Evolutionary conservation across 192 early-diverging fungal genomes (phyloP).

Genomic region (Funneliformis mosseae): DNA sequence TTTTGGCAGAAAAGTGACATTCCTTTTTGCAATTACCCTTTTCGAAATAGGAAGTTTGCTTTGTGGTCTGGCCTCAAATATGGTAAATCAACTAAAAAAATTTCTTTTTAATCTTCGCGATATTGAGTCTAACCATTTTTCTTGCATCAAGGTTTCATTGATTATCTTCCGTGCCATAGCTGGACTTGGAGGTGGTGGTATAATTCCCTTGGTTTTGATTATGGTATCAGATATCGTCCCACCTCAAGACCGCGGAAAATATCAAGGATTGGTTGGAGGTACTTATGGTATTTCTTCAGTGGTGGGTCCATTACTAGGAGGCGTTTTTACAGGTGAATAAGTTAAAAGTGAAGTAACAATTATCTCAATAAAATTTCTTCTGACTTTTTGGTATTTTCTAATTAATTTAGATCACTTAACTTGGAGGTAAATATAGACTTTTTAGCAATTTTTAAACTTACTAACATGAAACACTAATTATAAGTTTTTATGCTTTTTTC

Average conservation of each 20-base stretch:
- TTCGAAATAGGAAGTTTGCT: slow-evolving; percentile 45
- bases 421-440: slow-evolving; percentile 47
- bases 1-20: slow-evolving; percentile 51
- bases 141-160: not conserved
- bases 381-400: not conserved
- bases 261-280: slow-evolving; percentile 57
- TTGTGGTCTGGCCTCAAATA: slow-evolving; percentile 49
- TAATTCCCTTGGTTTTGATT: slow-evolving; percentile 55
- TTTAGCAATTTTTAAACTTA: not conserved
- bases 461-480: not conserved
- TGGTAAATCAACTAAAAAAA: slow-evolving; percentile 31
- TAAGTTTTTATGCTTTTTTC: not conserved
- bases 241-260: slow-evolving; percentile 66
- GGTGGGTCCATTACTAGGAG: slow-evolving; percentile 61
- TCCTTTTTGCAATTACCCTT: slow-evolving; percentile 34
- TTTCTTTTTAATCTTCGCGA: not conserved
- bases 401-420: slow-evolving; percentile 42
- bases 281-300: slow-evolving; percentile 56
- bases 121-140: not conserved
- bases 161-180: slow-evolving; percentile 7
- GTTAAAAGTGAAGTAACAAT: not conserved
- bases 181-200: not conserved
- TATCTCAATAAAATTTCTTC: not conserved
- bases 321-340: slow-evolving; percentile 46
- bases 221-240: slow-evolving; percentile 72